Evolutionary conservation across 768 basidiomycete species (phyloP).

Genomic region (Coprinopsis sp.): DNA sequence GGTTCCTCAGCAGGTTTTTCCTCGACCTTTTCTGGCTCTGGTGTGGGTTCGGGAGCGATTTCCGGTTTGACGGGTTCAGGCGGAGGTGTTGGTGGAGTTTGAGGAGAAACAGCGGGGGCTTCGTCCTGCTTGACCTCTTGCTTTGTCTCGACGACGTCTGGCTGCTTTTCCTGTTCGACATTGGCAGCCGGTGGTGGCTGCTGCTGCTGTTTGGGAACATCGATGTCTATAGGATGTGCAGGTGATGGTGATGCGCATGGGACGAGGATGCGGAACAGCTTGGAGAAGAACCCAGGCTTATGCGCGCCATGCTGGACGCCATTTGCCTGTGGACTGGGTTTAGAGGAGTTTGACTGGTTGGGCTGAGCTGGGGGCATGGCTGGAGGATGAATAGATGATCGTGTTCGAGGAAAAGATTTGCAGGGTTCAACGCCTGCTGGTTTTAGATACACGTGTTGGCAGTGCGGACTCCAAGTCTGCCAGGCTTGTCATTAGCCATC

Average conservation of each 20-base stretch:
- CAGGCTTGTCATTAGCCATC: no score
- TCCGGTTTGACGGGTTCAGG: slow-evolving; percentile 13
- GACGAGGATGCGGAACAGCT: slow-evolving; percentile 56
- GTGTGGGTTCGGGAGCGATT: slow-evolving; percentile 16
- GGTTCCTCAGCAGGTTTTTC: slow-evolving; percentile 13
- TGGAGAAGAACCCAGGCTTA: slow-evolving; percentile 54
- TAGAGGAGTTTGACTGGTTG: slow-evolving; percentile 13
- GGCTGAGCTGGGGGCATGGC: slow-evolving; percentile 21
- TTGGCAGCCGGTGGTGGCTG: slow-evolving; percentile 12
- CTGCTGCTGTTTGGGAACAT: slow-evolving; percentile 21
- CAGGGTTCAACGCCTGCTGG: no score
- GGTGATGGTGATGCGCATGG: slow-evolving; percentile 59
- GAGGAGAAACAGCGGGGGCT: neutral
- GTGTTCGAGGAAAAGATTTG: slow-evolving; percentile 14
- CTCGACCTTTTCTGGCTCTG: slow-evolving; percentile 6
- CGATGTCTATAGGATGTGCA: slow-evolving; percentile 42
- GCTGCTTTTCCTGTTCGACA: slow-evolving; percentile 14
- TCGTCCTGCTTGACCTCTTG: neutral
- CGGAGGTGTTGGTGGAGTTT: slow-evolving; percentile 5
- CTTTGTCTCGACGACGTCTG: neutral
- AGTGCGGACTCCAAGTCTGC: slow-evolving; percentile 9
- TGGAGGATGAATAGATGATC: slow-evolving; percentile 24
- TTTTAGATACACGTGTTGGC: slow-evolving; percentile 20
- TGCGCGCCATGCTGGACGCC: slow-evolving; percentile 16
- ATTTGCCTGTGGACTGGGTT: slow-evolving; percentile 14